Percentiles rank a stretch among this genome's conserved stretches.
phyloP scores from a whole-genome alignment of 768 basidiomycete genomes.

The Hygrophorus russula region DNA sequence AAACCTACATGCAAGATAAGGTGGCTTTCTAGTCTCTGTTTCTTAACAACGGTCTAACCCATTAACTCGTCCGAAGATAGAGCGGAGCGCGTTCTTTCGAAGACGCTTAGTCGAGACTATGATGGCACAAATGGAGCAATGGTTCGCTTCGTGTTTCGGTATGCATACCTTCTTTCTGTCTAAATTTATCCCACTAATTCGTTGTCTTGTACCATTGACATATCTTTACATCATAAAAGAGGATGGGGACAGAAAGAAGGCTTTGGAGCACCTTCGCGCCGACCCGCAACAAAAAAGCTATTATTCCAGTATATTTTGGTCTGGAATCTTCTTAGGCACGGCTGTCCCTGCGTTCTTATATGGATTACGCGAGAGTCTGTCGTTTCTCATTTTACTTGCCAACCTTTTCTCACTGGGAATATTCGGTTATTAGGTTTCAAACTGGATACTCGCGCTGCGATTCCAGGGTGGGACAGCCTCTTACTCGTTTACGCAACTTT shows the following conservation, averaged over 20 bases:
- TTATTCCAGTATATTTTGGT: constrained; percentile 62
- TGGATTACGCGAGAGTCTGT: constrained; percentile 50
- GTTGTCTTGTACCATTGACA: no score
- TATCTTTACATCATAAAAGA: no score
- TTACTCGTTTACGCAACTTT: constrained; percentile 75
- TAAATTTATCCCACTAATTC: no score
- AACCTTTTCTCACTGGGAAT: neutral
- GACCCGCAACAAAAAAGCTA: constrained; percentile 40
- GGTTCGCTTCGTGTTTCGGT: constrained; percentile 78
- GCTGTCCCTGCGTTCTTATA: constrained; percentile 56
- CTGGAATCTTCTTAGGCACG: constrained; percentile 63
- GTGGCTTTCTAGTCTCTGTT: constrained; percentile 20
- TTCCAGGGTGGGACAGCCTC: constrained; percentile 64
- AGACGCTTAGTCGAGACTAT: constrained; percentile 49
- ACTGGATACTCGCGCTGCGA: constrained; percentile 32
- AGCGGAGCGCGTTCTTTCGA: constrained; percentile 55
- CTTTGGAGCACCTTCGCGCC: constrained; percentile 54
- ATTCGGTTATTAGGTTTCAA: constrained; percentile 36
- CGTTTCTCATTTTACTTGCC: neutral
- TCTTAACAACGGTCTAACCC: neutral
- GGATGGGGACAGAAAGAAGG: constrained; percentile 69
- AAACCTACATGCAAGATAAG: constrained; percentile 73
- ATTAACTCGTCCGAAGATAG: constrained; percentile 32
- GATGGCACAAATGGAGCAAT: constrained; percentile 64
- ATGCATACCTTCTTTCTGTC: constrained; percentile 21